Base-by-base conservation (phyloP, 176 grass and related monocot species). In the Zizania latifolia region DNA sequence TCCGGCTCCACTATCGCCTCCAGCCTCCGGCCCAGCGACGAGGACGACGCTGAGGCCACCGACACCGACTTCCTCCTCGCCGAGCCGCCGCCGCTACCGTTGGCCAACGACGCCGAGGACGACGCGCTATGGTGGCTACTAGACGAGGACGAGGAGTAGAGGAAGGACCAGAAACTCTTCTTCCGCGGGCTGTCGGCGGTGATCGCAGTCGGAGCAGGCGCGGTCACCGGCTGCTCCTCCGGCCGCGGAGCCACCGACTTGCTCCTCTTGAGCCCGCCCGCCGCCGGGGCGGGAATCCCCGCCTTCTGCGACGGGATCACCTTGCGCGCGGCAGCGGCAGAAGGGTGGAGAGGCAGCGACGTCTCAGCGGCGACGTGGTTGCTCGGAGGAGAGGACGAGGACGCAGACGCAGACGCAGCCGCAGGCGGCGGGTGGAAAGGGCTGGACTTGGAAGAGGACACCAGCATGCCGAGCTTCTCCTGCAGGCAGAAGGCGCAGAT, bases 141-240 rank as follows among this genome's bases (percentile, higher is more conserved):
- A 38, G 62, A 68, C 35, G 83, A 78, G 43, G 90, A 90, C 40
- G 82, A 85, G 0, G 87, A 81, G 85, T 94, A 89, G 72, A 99
- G 85, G 84, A 99, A 95, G 16, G 96, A 99, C 96, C 96, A 99
- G 24, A 99, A 99, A 82, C 96, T 92, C 89, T 99, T 99, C 87
- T 99, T 99, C 28, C 89, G 68, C 10, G 96, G 89, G 72, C 89
- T 92, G 34, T 99, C 87, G 6, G 70, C 55, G 51, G 92, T 65
- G 66, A 83, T 32, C 34, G 71, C 34, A 8, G 74, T 30, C 8
- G 36, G 28, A 16, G 60, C 28, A 9, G 43, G 55, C 26, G 75
- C 54, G 55, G 43, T 32, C 26, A 29, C 58, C 10, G 3, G 56
- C 41, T 60, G 81, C 15, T 83, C 78, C 19, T 83, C 86, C 15